Conservation (phyloP, 176 grass and related monocot genomes). For the Rhynchospora breviuscula region DNA sequence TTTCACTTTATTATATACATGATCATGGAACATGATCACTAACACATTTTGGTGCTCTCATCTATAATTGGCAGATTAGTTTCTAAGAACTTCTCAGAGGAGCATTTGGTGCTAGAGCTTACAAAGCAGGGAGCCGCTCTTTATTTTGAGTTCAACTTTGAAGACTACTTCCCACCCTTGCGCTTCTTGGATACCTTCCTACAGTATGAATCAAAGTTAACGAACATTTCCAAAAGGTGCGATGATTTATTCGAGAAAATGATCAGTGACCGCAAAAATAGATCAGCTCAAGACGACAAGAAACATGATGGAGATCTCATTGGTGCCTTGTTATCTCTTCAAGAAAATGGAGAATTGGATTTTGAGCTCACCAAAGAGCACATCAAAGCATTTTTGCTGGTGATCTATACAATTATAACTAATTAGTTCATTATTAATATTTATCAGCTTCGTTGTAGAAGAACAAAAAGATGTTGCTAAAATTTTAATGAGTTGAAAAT, state of each 20-base stretch:
- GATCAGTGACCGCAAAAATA: slow-evolving; percentile 13
- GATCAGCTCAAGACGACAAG: not conserved
- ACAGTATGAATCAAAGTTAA: slow-evolving; percentile 22
- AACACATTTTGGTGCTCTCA: no score
- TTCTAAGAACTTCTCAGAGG: slow-evolving; percentile 13
- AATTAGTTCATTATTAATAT: no score
- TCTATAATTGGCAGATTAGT: not conserved
- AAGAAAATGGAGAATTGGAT: not conserved
- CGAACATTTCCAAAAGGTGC: not conserved
- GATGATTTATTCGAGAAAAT: slow-evolving; percentile 28
- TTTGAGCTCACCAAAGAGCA: slow-evolving; percentile 27
- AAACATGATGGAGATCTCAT: slow-evolving; percentile 18
- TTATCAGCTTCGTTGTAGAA: no score
- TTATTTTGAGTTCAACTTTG: slow-evolving; percentile 34
- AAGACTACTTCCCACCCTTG: slow-evolving; percentile 31
- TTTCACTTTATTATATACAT: not conserved
- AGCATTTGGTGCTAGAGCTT: slow-evolving; percentile 37
- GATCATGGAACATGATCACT: no score
- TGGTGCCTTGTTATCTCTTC: slow-evolving; percentile 9
- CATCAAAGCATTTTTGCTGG: slow-evolving; percentile 25
- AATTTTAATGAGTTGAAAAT: no score
- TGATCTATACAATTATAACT: not conserved
- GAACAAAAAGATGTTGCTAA: no score
- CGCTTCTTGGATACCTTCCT: not conserved
- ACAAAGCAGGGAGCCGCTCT: slow-evolving; percentile 31